Base-by-base conservation (phyloP, 75 land plant species). In the Adiantum capillusveneris region DNA sequence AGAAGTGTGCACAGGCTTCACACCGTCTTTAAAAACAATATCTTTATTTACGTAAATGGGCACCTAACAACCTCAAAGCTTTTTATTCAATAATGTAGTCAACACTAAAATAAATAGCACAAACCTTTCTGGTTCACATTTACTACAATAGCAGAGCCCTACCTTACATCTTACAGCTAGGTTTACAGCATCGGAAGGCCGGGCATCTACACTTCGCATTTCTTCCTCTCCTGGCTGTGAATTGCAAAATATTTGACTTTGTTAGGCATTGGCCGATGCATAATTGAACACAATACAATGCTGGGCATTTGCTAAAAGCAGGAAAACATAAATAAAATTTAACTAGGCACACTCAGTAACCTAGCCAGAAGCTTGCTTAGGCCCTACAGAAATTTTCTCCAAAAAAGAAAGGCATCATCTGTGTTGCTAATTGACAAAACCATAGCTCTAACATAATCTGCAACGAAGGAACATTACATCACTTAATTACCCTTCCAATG, bases 151-250 rank as follows among this genome's bases (percentile, higher is more conserved):
- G n/a, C n/a, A 14, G 31, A n/a, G 11, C 2, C 5, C 44, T 68
- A 87, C 88, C 94, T 79, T 85, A 68, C 82, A 82, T 62, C 81
- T 74, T 36, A 60, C 78, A 25, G 94, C 94, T 9, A 88, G 37
- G 61, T 82, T 85, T 62, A 85, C 77, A 53, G 94, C 94, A 75
- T 88, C 94, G 26, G 94, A 85, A 29, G 94, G 94, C 6, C 89
- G 76, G 17, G 83, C 77, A 73, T 88, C 94, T 37, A 88, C 75
- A 74, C 74, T 77, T 20, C 79, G 22, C 37, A 70, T 57, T 19
- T 63, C 69, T 25, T 71, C 69, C 34, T 80, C 80, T 55, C 76
- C 85, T 17, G 75, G 59, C 85, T 84, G 71, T 60, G 66, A 2
- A 71, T 27, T 17, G 29, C 26, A 41, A 60, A 19, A 26, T 27